Evolutionary conservation across 2,329 filamentous ascomycete genomes (phyloP).

Genomic region (Trichoderma atroviride): DNA sequence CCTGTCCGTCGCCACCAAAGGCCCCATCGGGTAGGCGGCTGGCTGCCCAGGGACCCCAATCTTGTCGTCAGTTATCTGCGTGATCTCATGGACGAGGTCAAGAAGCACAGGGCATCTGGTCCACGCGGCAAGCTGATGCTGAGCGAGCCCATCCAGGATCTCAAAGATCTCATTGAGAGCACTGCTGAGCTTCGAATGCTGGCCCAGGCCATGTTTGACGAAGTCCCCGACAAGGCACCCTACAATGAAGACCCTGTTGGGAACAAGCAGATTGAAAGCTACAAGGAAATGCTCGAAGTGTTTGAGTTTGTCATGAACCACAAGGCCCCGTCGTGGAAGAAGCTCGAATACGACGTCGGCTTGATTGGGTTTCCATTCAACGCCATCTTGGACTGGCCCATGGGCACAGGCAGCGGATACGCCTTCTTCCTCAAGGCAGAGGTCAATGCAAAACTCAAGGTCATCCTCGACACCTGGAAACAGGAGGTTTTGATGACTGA

Average conservation of each 20-base stretch:
- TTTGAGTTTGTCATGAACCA: conserved; percentile 29
- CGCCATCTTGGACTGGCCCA: conserved; percentile 61
- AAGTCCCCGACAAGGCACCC: conserved; percentile 32
- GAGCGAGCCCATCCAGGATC: conserved; percentile 2
- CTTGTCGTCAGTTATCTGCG: conserved; percentile 8
- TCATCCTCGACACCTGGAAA: conserved; percentile 52
- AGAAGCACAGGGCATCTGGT: not conserved
- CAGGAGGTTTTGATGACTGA: conserved; percentile 35
- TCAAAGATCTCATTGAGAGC: conserved; percentile 28
- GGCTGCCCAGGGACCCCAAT: conserved; percentile 20
- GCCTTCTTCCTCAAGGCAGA: conserved; percentile 56
- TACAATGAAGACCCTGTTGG: conserved; percentile 28
- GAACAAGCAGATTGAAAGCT: conserved; percentile 28
- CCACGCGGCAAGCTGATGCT: not conserved
- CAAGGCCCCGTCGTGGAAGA: conserved; percentile 31
- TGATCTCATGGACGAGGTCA: conserved; percentile 18
- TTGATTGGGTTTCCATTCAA: conserved; percentile 60
- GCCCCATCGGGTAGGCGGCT: conserved; percentile 19
- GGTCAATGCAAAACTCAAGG: conserved; percentile 55
- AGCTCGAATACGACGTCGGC: conserved; percentile 33
- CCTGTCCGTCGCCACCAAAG: not conserved
- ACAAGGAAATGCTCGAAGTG: conserved; percentile 32
- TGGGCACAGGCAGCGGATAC: conserved; percentile 57
- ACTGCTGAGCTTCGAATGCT: conserved; percentile 32
- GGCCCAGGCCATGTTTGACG: conserved; percentile 31